A percentile compares a stretch with the other conserved stretches of the same genome.
Evolutionary conservation across 441 rosid genomes (phyloP).

Genomic region (Brassica hybrid): DNA sequence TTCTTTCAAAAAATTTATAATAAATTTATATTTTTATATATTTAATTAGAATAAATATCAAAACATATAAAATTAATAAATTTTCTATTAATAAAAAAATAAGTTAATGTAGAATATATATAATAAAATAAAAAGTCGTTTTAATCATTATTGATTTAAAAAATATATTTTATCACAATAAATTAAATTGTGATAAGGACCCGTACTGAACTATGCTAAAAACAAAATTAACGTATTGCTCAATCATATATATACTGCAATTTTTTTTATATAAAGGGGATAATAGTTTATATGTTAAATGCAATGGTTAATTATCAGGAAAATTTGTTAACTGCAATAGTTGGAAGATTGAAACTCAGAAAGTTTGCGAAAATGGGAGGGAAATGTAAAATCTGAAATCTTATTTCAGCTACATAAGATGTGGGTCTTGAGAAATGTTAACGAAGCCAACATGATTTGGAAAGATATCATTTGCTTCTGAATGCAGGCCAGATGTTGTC

Average conservation of each 20-base stretch:
- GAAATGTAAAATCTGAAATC: slow-evolving; percentile 32
- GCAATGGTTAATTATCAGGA: neutral
- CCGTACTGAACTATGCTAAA: neutral
- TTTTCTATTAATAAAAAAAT: no score
- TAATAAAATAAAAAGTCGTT: no score
- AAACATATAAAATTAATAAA: no score
- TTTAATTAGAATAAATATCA: no score
- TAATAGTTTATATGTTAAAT: neutral
- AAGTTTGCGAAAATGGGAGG: slow-evolving; percentile 35
- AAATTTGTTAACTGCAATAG: neutral
- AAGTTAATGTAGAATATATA: no score
- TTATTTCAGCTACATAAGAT: slow-evolving; percentile 23
- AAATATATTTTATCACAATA: no score
- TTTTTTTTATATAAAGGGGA: neutral
- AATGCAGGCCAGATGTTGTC: slow-evolving; percentile 58
- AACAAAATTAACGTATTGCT: neutral
- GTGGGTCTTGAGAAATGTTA: slow-evolving; percentile 74
- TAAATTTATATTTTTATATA: no score
- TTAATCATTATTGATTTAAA: no score
- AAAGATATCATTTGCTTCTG: slow-evolving; percentile 64
- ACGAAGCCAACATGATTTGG: slow-evolving; percentile 86
- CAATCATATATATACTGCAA: neutral
- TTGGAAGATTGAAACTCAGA: neutral
- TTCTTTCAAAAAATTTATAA: no score
- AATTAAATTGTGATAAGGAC: no score